Evolutionary conservation across 352 stramenopile species (phyloP).

Genomic region (Phytophthora boehmeriae): DNA sequence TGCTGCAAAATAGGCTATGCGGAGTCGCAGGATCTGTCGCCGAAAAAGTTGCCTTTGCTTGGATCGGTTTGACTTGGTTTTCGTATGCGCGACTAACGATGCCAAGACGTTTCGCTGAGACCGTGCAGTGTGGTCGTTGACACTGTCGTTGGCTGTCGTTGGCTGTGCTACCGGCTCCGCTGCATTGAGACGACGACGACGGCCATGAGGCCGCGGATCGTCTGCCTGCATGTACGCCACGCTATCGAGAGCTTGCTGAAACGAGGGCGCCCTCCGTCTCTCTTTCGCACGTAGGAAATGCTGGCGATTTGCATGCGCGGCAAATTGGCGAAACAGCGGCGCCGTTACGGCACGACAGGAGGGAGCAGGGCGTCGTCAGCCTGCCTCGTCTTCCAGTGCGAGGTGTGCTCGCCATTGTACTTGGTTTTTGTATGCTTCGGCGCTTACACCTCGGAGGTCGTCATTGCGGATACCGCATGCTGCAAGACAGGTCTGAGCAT

Average conservation of each 20-base stretch:
- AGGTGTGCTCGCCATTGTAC: too few relatives aligned
- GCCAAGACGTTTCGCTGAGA: too few relatives aligned
- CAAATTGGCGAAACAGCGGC: slow-evolving; percentile 1
- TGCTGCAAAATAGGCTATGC: neutral
- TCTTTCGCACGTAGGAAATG: slow-evolving; percentile 5
- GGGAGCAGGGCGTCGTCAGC: neutral
- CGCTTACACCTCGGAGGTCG: neutral
- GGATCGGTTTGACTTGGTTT: neutral
- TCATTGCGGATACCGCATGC: neutral
- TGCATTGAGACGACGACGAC: neutral
- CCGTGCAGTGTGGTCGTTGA: too few relatives aligned
- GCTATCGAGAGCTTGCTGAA: neutral
- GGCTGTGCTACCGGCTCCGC: neutral
- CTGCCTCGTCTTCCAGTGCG: neutral
- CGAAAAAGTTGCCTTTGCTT: neutral
- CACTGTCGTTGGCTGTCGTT: too few relatives aligned
- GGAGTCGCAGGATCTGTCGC: neutral
- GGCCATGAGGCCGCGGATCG: neutral
- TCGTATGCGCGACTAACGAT: too few relatives aligned
- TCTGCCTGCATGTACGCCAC: neutral
- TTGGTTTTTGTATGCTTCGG: too few relatives aligned
- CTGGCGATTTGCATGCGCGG: neutral
- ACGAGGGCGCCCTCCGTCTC: neutral
- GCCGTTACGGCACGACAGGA: neutral
- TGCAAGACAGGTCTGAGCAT: too few relatives aligned